phyloP scores from a whole-genome alignment of 2,329 filamentous ascomycete genomes.

The Penicillium decumbens region DNA sequence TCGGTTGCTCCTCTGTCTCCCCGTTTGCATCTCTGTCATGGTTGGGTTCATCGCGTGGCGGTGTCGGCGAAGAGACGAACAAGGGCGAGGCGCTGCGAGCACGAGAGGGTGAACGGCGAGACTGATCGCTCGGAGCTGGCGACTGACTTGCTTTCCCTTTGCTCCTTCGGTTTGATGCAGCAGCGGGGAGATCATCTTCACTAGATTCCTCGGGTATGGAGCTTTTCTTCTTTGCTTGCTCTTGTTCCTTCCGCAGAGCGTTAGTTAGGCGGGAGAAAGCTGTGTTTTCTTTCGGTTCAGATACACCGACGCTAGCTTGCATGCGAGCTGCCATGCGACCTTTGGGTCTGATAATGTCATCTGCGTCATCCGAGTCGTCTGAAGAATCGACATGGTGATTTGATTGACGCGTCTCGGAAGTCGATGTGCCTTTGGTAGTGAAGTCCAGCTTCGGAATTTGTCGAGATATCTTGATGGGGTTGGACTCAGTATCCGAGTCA shows the following conservation, averaged over 20 bases:
- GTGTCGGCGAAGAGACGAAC: slow-evolving; percentile 41
- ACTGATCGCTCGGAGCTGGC: slow-evolving; percentile 24
- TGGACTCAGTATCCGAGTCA: slow-evolving; percentile 46
- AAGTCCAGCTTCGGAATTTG: slow-evolving; percentile 18
- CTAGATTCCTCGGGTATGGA: slow-evolving; percentile 10
- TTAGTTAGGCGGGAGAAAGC: slow-evolving; percentile 42
- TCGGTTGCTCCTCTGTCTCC: slow-evolving; percentile 24
- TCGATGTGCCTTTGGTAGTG: slow-evolving; percentile 5
- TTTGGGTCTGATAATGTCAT: slow-evolving; percentile 53
- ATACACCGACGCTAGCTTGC: slow-evolving; percentile 40
- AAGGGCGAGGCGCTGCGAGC: slow-evolving; percentile 38
- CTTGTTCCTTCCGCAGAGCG: slow-evolving; percentile 17
- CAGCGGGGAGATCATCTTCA: slow-evolving; percentile 31
- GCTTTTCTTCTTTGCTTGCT: slow-evolving; percentile 14
- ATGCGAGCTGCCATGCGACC: slow-evolving; percentile 64
- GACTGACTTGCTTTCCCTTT: slow-evolving; percentile 28
- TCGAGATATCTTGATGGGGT: slow-evolving; percentile 14
- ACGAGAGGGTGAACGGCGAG: slow-evolving; percentile 21
- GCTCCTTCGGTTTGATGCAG: slow-evolving; percentile 28
- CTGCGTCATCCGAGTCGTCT: slow-evolving; percentile 30
- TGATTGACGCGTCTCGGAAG: slow-evolving; percentile 1
- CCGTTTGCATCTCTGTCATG: slow-evolving; percentile 19
- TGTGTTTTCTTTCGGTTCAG: slow-evolving; percentile 20
- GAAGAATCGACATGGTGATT: slow-evolving; percentile 5
- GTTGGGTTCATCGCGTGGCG: slow-evolving; percentile 9